Base-by-base conservation (phyloP, 371 early-diverging fungal species). In the Mycotypha africana region DNA sequence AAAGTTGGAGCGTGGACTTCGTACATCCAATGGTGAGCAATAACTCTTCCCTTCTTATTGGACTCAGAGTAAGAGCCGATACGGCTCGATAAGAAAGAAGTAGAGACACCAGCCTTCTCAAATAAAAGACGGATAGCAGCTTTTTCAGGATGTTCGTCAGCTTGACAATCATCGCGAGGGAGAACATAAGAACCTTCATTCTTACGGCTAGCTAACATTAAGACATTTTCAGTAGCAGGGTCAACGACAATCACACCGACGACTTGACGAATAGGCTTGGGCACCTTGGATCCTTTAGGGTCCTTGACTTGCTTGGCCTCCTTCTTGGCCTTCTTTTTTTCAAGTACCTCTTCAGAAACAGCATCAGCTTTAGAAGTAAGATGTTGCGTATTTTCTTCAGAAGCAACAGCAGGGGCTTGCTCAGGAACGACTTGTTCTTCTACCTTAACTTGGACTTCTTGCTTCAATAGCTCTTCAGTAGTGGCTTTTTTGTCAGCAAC, bases 21-120 rank as follows among this genome's bases (percentile, higher is more conserved):
- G 47, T 64, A 73, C 62, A 73, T 67, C 62, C 65, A 64, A 47
- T 73, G 62, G 19, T 68, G 67, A 8, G 65, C 67, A 24, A 56
- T 54, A 0, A 61, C 62, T 19, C 60, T 65, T 5, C 73, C 73
- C 38, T 59, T 66, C 35, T 73, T 73, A 21, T 66, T 67, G 20
- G 65, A 54, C 42, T 73, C 67, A 21, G 59, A 54, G 24, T 56
- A 73, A 10, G 65, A 62, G 2, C 67, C 69, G 17, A 73, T 47
- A 24, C 58, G 62, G 16, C 42, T 42, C 3, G 51, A 42, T 3
- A 61, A 30, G 28, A 35, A 44, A 17, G 30, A 34, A 12, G 56
- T 56, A 10, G 30, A 21, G 8, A 68, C 46, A 44, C 65, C 62
- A 7, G 65, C 65, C 38, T 60, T 58, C 30, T 66, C 60, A n/a